Conservation (phyloP, 129 eudicot species). For the Glebionis coronaria region DNA sequence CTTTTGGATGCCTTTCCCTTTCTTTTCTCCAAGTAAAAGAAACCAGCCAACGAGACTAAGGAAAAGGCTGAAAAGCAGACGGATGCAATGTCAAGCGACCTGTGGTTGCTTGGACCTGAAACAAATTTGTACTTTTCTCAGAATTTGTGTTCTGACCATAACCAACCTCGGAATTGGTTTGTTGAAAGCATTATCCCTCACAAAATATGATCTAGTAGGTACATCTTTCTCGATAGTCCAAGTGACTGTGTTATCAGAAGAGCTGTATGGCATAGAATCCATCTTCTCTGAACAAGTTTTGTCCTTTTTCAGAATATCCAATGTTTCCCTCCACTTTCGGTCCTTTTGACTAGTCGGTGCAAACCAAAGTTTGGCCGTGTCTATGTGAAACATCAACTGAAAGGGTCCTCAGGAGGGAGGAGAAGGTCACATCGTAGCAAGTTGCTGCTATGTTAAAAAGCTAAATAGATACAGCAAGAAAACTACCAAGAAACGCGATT, state of each 20-base stretch:
- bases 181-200: conserved; percentile 51
- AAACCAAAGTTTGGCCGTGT: conserved; percentile 52
- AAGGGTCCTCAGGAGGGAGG: conserved; percentile 47
- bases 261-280: conserved; percentile 34
- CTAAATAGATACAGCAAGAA: conserved; percentile 34
- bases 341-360: conserved; percentile 64
- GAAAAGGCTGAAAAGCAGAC: too few species aligned
- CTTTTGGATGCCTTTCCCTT: too few species aligned
- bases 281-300: conserved; percentile 59
- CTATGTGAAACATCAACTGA: conserved; percentile 34
- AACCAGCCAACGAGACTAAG: too few species aligned
- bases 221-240: conserved; percentile 43
- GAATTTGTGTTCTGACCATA: conserved; percentile 51
- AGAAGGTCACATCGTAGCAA: conserved; percentile 40
- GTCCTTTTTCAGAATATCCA: conserved; percentile 47
- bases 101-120: conserved; percentile 40
- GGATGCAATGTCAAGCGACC: conserved; percentile 65
- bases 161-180: conserved; percentile 30
- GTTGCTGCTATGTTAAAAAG: conserved; percentile 38
- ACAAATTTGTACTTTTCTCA: too few species aligned
- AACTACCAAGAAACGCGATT: conserved; percentile 39
- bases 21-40: too few species aligned
- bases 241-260: conserved; percentile 41
- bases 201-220: conserved; percentile 53
- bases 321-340: too few species aligned